Conservation (phyloP, 1,284 basidiomycete species). For the Marasmius sp. region DNA sequence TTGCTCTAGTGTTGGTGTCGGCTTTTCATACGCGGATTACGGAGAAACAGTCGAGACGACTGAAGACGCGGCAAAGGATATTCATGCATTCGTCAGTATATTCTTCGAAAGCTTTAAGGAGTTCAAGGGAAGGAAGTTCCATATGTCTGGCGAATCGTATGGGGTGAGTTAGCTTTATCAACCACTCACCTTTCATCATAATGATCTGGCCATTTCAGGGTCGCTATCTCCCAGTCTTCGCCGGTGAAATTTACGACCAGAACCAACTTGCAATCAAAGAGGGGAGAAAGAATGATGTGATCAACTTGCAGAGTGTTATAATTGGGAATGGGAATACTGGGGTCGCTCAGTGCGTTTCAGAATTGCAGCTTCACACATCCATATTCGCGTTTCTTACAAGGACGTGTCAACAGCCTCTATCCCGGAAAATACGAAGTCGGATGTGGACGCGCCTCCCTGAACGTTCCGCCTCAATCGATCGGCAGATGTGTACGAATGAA, state of each 20-base stretch:
- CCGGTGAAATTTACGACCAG: conserved; percentile 75
- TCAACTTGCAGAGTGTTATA: conserved; percentile 69
- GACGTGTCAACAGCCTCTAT: conserved; percentile 43
- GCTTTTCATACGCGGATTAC: conserved; percentile 50
- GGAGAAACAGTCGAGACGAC: conserved; percentile 59
- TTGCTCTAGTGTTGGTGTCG: conserved; percentile 39
- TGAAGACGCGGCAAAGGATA: conserved; percentile 71
- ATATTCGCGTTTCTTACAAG: conserved; percentile 1
- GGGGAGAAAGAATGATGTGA: conserved; percentile 45
- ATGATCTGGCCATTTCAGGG: conserved; percentile 40
- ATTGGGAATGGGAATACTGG: conserved; percentile 69
- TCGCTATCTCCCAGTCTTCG: conserved; percentile 80
- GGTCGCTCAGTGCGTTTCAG: conserved; percentile 47
- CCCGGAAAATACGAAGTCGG: conserved; percentile 64
- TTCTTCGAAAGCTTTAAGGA: conserved; percentile 78
- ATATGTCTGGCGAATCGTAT: conserved; percentile 74
- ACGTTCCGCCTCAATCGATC: conserved; percentile 59
- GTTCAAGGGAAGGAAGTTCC: conserved; percentile 62
- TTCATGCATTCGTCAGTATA: conserved; percentile 70
- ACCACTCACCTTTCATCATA: not conserved
- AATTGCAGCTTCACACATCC: not conserved
- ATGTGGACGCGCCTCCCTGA: conserved; percentile 54
- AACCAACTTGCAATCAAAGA: conserved; percentile 56
- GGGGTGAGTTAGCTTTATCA: conserved; percentile 36
- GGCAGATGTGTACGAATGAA: conserved; percentile 61